Percentiles rank a stretch among this genome's conserved stretches.
Conservation (phyloP, 1,284 basidiomycete genomes). For the Ustilago bromivora region DNA sequence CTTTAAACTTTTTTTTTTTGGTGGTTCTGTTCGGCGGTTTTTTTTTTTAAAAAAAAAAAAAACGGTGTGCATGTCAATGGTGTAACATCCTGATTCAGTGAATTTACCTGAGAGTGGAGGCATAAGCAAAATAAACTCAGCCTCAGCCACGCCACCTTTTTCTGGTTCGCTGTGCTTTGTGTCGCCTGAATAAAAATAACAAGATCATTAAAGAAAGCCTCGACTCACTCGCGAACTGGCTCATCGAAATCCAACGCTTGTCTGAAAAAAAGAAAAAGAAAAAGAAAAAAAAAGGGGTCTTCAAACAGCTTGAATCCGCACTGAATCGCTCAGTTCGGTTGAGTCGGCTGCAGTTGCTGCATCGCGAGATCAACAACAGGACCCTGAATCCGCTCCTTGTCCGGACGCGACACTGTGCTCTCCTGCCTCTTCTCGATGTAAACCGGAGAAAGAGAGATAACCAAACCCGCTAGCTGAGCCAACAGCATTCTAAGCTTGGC, state of each 20-base stretch:
- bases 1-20: not conserved
- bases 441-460: slow-evolving; percentile 1
- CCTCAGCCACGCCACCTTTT: slow-evolving; percentile 2
- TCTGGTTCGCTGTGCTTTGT: not conserved
- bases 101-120: slow-evolving; percentile 19
- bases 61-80: not conserved
- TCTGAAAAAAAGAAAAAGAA: not conserved
- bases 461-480: not conserved
- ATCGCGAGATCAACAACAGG: slow-evolving; percentile 22
- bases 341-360: not conserved
- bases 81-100: not conserved
- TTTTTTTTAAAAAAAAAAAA: not conserved
- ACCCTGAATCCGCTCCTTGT: slow-evolving; percentile 11
- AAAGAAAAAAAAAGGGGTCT: not conserved
- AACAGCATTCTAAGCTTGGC: no score
- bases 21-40: not conserved
- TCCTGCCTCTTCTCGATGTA: not conserved
- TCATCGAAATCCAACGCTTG: slow-evolving; percentile 13
- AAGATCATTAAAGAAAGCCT: not conserved
- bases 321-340: not conserved
- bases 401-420: not conserved
- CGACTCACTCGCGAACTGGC: not conserved
- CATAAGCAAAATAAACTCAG: slow-evolving; percentile 19
- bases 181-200: slow-evolving; percentile 13
- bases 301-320: not conserved